Percentiles rank a stretch among this genome's conserved stretches.
Conservation (phyloP, 768 basidiomycete genomes). For the Termitomyces bulborhizus region DNA sequence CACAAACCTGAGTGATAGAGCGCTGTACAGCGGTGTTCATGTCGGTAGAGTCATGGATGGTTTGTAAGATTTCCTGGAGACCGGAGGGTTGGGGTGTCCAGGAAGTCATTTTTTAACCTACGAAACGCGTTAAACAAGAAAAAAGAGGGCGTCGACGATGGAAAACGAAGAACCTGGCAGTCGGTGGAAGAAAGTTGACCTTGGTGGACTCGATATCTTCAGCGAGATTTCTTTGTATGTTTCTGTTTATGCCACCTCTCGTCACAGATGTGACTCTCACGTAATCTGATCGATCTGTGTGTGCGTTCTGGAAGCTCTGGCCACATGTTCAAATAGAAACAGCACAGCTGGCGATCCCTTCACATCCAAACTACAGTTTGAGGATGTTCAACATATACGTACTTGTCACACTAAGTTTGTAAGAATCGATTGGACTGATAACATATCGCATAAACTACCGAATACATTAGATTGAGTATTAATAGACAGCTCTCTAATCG, state of each 20-base stretch:
- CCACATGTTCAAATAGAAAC: neutral
- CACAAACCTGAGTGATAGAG: conserved; percentile 72
- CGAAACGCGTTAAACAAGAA: conserved; percentile 30
- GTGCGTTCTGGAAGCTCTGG: conserved; percentile 5
- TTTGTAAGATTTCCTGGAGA: conserved; percentile 87
- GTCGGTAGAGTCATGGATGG: conserved; percentile 88
- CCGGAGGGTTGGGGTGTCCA: conserved; percentile 86
- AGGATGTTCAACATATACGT: neutral
- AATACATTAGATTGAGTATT: neutral
- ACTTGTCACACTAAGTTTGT: neutral
- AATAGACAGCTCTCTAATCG: neutral
- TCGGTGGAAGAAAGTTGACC: conserved; percentile 10
- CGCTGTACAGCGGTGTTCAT: conserved; percentile 70
- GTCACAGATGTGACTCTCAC: conserved; percentile 15
- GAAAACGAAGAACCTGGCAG: conserved; percentile 19
- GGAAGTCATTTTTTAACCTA: conserved; percentile 48
- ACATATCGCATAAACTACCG: neutral
- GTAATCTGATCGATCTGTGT: conserved; percentile 8
- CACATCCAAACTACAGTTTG: neutral
- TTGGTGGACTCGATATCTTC: conserved; percentile 15
- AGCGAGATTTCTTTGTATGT: conserved; percentile 19
- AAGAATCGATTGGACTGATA: neutral
- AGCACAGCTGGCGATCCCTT: neutral
- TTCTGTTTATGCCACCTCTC: conserved; percentile 7
- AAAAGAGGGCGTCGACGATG: conserved; percentile 15